Conservation (phyloP, 169 alveolate genomes). For the Cryptosporidium viatorum region DNA sequence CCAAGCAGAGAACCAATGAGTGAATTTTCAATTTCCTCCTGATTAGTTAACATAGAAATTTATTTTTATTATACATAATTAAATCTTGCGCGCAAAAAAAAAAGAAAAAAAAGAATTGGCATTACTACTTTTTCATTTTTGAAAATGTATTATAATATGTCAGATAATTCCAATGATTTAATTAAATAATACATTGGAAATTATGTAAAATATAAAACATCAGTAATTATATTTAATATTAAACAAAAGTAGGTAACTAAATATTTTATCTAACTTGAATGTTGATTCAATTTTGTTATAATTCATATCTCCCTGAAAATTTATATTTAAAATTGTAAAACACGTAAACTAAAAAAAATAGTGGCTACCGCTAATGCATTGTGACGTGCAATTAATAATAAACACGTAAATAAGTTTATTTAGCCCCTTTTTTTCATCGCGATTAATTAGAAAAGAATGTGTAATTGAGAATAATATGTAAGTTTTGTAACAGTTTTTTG, state of each 20-base stretch:
- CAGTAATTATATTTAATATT: too few relatives aligned
- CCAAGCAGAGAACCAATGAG: conserved; percentile 36
- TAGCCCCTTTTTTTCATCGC: neutral
- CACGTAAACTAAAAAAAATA: neutral
- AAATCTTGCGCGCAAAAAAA: conserved; percentile 8
- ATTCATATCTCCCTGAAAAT: neutral
- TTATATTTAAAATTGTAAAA: neutral
- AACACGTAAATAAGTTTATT: conserved; percentile 14
- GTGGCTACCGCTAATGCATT: conserved; percentile 64
- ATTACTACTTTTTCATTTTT: neutral
- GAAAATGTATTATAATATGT: neutral
- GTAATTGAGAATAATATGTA: neutral
- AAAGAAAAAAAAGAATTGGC: neutral
- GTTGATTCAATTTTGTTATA: neutral
- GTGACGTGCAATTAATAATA: conserved; percentile 57
- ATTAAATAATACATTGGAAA: neutral
- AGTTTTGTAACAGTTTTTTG: neutral
- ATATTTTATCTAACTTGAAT: neutral
- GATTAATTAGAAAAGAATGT: neutral
- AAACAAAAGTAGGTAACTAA: too few relatives aligned
- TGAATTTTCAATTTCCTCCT: conserved; percentile 46
- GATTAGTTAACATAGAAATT: conserved; percentile 20
- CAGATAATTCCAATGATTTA: neutral
- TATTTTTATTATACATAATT: neutral
- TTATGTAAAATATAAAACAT: too few relatives aligned